Percentiles rank a stretch among this genome's conserved stretches.
phyloP scores from a whole-genome alignment of 2,329 filamentous ascomycete species.

The Fusarium napiforme region DNA sequence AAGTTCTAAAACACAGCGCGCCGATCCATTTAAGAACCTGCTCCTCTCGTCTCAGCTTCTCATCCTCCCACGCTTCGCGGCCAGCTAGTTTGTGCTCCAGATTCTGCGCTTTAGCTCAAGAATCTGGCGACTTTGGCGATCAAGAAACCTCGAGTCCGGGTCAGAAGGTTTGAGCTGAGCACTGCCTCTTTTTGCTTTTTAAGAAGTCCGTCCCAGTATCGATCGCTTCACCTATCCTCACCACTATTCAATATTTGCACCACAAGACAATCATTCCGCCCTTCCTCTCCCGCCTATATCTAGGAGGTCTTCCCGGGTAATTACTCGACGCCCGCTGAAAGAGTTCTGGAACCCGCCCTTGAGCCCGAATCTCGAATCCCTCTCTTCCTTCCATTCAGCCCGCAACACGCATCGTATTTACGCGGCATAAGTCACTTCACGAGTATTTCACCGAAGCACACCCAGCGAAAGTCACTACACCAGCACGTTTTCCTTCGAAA shows the following conservation, averaged over 20 bases:
- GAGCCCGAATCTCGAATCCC: conserved; percentile 46
- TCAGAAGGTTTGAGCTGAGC: conserved; percentile 53
- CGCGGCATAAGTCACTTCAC: conserved; percentile 54
- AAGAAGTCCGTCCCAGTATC: conserved; percentile 51
- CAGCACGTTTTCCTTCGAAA: conserved; percentile 94
- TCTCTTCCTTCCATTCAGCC: conserved; percentile 45
- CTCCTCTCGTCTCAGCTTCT: conserved; percentile 16
- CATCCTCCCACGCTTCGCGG: conserved; percentile 34
- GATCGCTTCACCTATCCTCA: conserved; percentile 53
- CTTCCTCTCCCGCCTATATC: conserved; percentile 46
- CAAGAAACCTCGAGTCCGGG: conserved; percentile 38
- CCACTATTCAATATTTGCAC: conserved; percentile 46
- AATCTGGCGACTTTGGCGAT: conserved; percentile 39
- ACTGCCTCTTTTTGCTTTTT: conserved; percentile 53
- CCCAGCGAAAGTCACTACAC: conserved; percentile 69
- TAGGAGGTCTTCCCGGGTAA: conserved; percentile 44
- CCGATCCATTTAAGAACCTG: conserved; percentile 28
- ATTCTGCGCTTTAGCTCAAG: conserved; percentile 20
- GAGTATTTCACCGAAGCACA: conserved; percentile 56
- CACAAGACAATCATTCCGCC: conserved; percentile 49
- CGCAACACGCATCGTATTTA: conserved; percentile 50
- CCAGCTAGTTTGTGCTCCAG: conserved; percentile 22
- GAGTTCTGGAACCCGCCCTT: conserved; percentile 48
- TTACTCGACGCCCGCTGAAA: conserved; percentile 44
- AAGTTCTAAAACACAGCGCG: conserved; percentile 34